Evolutionary conservation across 495 filamentous ascomycete species (phyloP).

Genomic region (Jackrogersella multiformis): DNA sequence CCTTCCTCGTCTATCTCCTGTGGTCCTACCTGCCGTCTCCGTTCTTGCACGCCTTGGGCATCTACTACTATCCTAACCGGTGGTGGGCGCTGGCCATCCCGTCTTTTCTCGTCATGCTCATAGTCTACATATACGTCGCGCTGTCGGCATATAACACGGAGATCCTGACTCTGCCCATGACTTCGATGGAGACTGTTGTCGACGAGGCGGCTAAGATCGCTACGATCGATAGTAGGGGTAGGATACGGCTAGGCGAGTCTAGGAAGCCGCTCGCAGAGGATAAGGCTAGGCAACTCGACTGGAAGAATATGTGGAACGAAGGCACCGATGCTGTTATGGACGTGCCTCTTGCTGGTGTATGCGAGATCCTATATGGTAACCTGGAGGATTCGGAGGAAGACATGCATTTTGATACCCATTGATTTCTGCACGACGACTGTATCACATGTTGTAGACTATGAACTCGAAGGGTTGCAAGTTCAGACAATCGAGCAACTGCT

Average conservation of each 20-base stretch:
- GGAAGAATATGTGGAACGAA: conserved; percentile 84
- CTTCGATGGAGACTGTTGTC: conserved; percentile 86
- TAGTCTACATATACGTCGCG: conserved; percentile 94
- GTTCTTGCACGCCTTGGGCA: conserved; percentile 90
- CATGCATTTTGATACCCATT: conserved; percentile 19
- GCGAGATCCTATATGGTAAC: conserved; percentile 83
- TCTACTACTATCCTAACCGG: conserved; percentile 95
- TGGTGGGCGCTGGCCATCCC: conserved; percentile 98
- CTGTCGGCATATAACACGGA: conserved; percentile 90
- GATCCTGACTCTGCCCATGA: conserved; percentile 83
- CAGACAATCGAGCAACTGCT: no score
- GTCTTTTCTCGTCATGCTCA: conserved; percentile 83
- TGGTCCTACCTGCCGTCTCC: conserved; percentile 95
- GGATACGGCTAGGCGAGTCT: conserved; percentile 63
- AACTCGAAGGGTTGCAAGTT: background rate
- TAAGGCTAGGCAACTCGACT: conserved; percentile 65
- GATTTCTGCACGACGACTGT: conserved; percentile 11
- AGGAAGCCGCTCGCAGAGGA: conserved; percentile 61
- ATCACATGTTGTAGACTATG: background rate
- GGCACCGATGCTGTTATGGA: conserved; percentile 99
- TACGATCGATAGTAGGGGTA: conserved; percentile 76
- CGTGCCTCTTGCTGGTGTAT: conserved; percentile 95
- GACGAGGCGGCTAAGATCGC: conserved; percentile 90
- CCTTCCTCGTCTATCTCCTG: conserved; percentile 88
- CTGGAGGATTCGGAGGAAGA: conserved; percentile 35